Conservation (phyloP, 495 filamentous ascomycete genomes). For the Pseudoneurospora amorphoporcata region DNA sequence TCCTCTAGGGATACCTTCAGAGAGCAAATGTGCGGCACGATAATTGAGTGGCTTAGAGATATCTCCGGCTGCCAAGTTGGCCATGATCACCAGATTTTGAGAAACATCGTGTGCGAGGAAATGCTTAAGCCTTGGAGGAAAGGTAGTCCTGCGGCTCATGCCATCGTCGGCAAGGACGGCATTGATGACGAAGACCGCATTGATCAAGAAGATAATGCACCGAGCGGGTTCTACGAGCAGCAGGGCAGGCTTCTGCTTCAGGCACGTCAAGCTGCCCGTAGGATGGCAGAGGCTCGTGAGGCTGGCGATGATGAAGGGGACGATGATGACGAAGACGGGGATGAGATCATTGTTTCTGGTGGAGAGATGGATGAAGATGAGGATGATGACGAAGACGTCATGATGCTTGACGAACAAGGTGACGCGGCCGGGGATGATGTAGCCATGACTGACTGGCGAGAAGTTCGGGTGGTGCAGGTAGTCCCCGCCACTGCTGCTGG, state of each 20-base stretch:
- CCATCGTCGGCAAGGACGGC: slow-evolving; percentile 70
- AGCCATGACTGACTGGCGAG: slow-evolving; percentile 43
- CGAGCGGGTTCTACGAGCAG: slow-evolving; percentile 19
- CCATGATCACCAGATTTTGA: slow-evolving; percentile 65
- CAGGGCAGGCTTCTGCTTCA: slow-evolving; percentile 22
- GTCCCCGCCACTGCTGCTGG: slow-evolving; percentile 61
- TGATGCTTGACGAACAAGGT: slow-evolving; percentile 23
- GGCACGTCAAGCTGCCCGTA: slow-evolving; percentile 37
- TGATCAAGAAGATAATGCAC: slow-evolving; percentile 24
- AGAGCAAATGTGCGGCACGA: slow-evolving; percentile 97
- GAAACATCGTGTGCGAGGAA: slow-evolving; percentile 78
- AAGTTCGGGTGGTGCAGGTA: slow-evolving; percentile 40
- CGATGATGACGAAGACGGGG: slow-evolving; percentile 41
- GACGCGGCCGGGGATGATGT: slow-evolving; percentile 47
- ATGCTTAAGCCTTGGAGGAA: slow-evolving; percentile 75
- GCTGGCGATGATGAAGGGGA: slow-evolving; percentile 68
- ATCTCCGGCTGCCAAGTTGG: slow-evolving; percentile 85
- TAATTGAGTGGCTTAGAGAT: slow-evolving; percentile 91
- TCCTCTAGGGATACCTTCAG: slow-evolving; percentile 90
- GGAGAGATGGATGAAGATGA: slow-evolving; percentile 37
- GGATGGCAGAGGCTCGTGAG: slow-evolving; percentile 41
- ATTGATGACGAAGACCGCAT: slow-evolving; percentile 74
- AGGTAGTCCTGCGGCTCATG: slow-evolving; percentile 78
- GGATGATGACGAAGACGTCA: slow-evolving; percentile 43
- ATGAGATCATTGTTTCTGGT: slow-evolving; percentile 23